Base-by-base conservation (phyloP, 495 filamentous ascomycete genomes). In the Antarctomyces pellizariae region DNA sequence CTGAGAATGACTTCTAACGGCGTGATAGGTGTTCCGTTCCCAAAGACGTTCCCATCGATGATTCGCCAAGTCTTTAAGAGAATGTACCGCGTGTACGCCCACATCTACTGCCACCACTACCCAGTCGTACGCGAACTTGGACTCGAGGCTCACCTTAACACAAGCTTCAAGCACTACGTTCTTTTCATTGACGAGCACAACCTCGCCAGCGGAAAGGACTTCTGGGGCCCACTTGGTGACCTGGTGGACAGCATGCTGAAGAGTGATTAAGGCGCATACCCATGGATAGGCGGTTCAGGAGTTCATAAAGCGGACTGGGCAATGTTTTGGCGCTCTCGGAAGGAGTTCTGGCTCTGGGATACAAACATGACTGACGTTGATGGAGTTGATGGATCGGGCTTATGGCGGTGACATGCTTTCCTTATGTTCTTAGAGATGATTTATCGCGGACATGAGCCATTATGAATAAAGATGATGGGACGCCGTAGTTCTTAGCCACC, bases 91-190 rank as follows among this genome's bases (percentile, higher is more conserved):
- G 84, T 97, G 27, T 97, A 97, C 51, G 86, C 86, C 19, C 86
- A 97, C 50, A 92, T 97, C 40, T 97, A 97, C 62, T 97, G 86
- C 62, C 86, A 97, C 49, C 86, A 97, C 54, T 97, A 97, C 51
- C 82, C 82, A 9, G 86, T 97, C 23, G 72, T 97, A 27, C 72
- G 90, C 16, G 82, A 92, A 37, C 67, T 97, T 15, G 86, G 86
- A 16, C 62, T 97, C 30, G 86, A 97, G 52, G 82, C 86, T 18
- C 86, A 97, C 52, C 67, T 97, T 39, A 97, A 97, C 53, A 97
- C 86, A 24, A 86, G 76, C 55, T 97, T 97, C 66, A 97, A 97
- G 61, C 86, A 97, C 47, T 97, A 95, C 44, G 86, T 91, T 29
- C 62, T 93, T 23, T 93, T 93, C 54, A 79, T 93, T 36, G 75